Evolutionary conservation across 73 alveolate species (phyloP), one percentile per base, ranked within the genome.

Genomic region (Paramecium sexaurelia): DNA sequence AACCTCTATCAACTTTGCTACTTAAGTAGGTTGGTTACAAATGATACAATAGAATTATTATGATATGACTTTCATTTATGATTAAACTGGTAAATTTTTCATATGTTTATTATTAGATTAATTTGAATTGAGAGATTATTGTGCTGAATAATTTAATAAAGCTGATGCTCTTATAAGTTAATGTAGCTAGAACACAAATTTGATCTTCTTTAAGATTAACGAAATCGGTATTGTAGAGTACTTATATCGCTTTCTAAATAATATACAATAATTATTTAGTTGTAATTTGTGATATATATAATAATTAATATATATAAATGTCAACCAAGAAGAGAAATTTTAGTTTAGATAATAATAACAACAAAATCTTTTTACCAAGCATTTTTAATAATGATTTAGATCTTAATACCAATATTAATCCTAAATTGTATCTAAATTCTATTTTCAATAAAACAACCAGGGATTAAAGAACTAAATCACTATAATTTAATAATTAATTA

Each of bases 141-240:
- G 56, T 71, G 55, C 86, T 27, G 86, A 71, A 33, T 19, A 71
- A 71, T 71, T 71, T 71, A 71, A 71, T 36, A 29, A 36, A 71
- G 51, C 26, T 9, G 86, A 71, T 27, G 57, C 32, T n/a, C 43
- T 71, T 2, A 71, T 71, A 7, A 71, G 86, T 36, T 36, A 11
- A 71, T 71, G 86, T 71, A 20, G 0, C 9, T 32, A 71, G 32
- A 71, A 71, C 17, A 71, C 57, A 0, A 35, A 32, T 22, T 20
- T 71, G 37, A 20, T 19, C 7, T 71, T 35, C 56, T 71, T 35
- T 17, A 71, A 71, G 15, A 20, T 71, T 13, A 20, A 22, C 11
- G 56, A 27, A 36, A 35, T n/a, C 3, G 86, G 86, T 33, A 71
- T 71, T 0, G 86, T 71, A 9, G 86, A 71, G 36, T 71, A 71